Conservation (phyloP, 169 alveolate species). For the Plasmodium berghei region DNA sequence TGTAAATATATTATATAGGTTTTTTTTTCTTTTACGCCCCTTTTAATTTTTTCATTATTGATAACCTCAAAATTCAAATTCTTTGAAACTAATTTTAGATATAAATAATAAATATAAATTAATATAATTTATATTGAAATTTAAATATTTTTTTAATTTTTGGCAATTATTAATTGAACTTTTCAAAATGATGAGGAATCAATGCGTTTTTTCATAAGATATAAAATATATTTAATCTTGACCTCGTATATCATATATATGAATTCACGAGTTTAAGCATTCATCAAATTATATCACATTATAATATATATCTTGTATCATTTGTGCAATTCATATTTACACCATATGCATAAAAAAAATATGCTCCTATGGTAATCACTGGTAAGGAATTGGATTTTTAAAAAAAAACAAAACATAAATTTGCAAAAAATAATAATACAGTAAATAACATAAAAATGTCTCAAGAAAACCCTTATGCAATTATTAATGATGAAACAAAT, state of each 20-base stretch:
- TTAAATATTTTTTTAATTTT: no score
- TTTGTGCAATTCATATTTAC: not conserved
- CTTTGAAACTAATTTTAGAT: no score
- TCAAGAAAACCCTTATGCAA: slow-evolving; percentile 32
- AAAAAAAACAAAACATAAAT: not conserved
- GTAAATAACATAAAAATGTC: slow-evolving; percentile 32
- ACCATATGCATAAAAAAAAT: no score
- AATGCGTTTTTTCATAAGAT: slow-evolving; percentile 1
- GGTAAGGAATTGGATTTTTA: slow-evolving; percentile 22
- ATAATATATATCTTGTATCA: no score
- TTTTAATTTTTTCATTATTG: not conserved
- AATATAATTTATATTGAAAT: no score
- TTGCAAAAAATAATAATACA: not conserved
- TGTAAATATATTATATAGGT: no score
- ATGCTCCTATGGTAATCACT: slow-evolving; percentile 2
- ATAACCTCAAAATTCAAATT: no score
- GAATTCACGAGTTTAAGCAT: not conserved
- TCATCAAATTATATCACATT: no score
- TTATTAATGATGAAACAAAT: slow-evolving; percentile 32
- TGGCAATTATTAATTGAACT: no score
- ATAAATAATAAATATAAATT: not conserved
- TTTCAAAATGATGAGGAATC: not conserved
- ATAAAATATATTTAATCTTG: not conserved
- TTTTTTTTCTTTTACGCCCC: not conserved
- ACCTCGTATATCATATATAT: not conserved